These are phyloP conservation scores for Carex kokanica DNA, from an alignment of 176 grass and related monocot genomes.

Conservation along the genomic window DNA sequence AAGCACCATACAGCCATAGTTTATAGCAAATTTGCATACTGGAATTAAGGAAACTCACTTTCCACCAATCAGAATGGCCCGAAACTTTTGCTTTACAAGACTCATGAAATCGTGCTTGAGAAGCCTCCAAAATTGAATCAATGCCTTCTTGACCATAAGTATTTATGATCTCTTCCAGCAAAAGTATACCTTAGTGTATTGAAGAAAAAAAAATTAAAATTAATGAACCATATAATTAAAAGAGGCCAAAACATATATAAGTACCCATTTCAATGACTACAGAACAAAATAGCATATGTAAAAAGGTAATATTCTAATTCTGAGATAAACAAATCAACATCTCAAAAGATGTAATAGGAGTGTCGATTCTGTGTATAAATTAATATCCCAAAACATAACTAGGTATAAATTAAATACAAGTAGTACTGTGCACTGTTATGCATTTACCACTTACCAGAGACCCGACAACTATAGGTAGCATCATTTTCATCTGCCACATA, in stretches of 20 bases:
- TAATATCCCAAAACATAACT: background rate
- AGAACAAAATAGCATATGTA: background rate
- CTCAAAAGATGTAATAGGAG: background rate
- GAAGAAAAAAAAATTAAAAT: background rate
- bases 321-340: background rate
- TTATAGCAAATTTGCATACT: background rate
- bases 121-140: conserved; percentile 62
- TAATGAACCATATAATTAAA: background rate
- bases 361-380: background rate
- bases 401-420: background rate
- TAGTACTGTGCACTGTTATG: background rate
- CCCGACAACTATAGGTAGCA: conserved; percentile 84
- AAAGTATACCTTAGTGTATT: conserved; percentile 55
- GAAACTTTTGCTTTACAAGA: conserved; percentile 65
- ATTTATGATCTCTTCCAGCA: conserved; percentile 85
- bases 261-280: background rate
- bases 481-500: conserved; percentile 98
- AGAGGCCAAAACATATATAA: background rate
- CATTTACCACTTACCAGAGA: conserved; percentile 61
- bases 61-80: conserved; percentile 91
- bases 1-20: background rate
- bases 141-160: conserved; percentile 71
- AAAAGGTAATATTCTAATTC: background rate
- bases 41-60: conserved; percentile 47
- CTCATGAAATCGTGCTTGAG: conserved; percentile 56